Base-by-base conservation (phyloP, 768 basidiomycete species). In the Mycena leptocephala region DNA sequence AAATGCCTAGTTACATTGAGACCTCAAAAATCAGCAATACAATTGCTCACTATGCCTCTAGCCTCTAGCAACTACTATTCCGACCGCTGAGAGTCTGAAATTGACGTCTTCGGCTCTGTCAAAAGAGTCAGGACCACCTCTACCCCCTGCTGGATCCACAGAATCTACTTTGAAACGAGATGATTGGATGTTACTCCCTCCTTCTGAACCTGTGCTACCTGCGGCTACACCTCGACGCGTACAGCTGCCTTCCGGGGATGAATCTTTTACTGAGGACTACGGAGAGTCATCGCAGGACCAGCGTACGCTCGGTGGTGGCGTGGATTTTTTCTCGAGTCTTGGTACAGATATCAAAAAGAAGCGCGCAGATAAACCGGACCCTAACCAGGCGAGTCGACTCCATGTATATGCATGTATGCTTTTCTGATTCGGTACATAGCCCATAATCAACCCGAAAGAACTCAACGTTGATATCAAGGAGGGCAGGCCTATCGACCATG, bases 301-400 rank as follows among this genome's bases (percentile, higher is more conserved):
- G 65, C 89, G 93, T 13, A 91, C 87, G 6, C 81, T 88, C 55
- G 87, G 85, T 5, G 93, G 92, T 48, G 90, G 90, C 3, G 90
- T 95, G 30, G 98, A 99, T 84, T 97, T 98, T 86, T 99, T 99
- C 88, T 93, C 95, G 1, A 91, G 87, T 75, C 87, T 99, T 55
- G 98, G 98, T 5, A 95, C 91, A 7, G 96, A 95, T 81, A 83
- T 83, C 33, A 92, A 89, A 86, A 93, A 91, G 81, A 91, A 93
- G 68, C 88, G 91, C 10, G 87, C 89, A 14, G 91, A 93, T 33
- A 88, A 87, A 76, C 91, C 92, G 3, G 90, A 95, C 83, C 92
- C 93, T 3, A 93, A 95, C 81, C 93, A 95, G 88, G 95, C 95
- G 79, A 46, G 86, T 80, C 24, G 30, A 51, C 35, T 63, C 62